Evolutionary conservation across 2,329 filamentous ascomycete species (phyloP).

Genomic region (Domatiomyces globalis): DNA sequence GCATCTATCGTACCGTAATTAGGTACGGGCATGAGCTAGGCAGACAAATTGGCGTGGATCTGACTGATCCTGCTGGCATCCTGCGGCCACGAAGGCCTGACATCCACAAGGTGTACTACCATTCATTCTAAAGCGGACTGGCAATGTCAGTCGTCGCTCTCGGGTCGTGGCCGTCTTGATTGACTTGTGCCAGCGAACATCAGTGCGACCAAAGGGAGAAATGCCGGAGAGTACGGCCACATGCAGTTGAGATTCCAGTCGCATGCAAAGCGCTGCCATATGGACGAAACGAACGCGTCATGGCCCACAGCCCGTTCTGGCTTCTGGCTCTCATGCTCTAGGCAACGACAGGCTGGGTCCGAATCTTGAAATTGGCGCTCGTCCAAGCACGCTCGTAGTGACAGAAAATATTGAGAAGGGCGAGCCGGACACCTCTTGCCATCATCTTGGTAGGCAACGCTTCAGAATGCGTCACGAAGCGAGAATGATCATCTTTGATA

Average conservation of each 20-base stretch:
- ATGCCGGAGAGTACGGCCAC: constrained; percentile 64
- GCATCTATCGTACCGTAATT: constrained; percentile 38
- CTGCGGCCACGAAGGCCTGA: constrained; percentile 81
- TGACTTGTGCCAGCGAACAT: constrained; percentile 37
- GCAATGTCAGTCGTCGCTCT: constrained; percentile 42
- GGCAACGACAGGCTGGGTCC: constrained; percentile 54
- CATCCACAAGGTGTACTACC: constrained; percentile 61
- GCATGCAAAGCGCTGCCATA: constrained; percentile 54
- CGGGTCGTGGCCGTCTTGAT: not conserved
- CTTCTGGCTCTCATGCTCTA: constrained; percentile 53
- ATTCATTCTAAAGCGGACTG: constrained; percentile 79
- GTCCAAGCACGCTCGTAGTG: constrained; percentile 53
- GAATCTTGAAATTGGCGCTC: constrained; percentile 47
- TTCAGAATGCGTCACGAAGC: too few relatives aligned
- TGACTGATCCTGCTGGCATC: constrained; percentile 76
- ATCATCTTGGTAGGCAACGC: too few relatives aligned
- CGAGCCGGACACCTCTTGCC: constrained; percentile 52
- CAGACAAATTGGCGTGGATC: constrained; percentile 67
- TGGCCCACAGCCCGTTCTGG: constrained; percentile 66
- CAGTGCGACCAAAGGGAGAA: constrained; percentile 48
- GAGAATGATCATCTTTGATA: too few relatives aligned
- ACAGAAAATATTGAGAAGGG: constrained; percentile 62
- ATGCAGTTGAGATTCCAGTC: constrained; percentile 77
- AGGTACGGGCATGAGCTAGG: constrained; percentile 52
- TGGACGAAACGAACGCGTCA: constrained; percentile 46